phyloP scores from a whole-genome alignment of 352 stramenopile species.

The Globisporangium mamillatum region DNA sequence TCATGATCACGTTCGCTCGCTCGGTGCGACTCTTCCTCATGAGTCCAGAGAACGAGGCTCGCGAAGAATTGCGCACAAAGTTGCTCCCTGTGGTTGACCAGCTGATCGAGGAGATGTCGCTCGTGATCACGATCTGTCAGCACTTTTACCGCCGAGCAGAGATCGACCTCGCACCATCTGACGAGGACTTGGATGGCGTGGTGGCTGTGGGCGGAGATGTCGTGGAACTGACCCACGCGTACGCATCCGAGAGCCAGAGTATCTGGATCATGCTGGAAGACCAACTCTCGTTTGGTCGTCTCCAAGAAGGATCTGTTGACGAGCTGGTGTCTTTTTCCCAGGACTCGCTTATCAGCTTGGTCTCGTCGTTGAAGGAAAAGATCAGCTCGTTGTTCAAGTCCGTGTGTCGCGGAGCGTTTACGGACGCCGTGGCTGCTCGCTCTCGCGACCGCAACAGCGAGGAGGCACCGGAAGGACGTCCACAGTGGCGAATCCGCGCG shows the following conservation, averaged over 20 bases:
- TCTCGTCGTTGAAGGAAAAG: slow-evolving; percentile 63
- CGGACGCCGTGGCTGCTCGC: slow-evolving; percentile 59
- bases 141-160: slow-evolving; percentile 64
- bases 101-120: slow-evolving; percentile 41
- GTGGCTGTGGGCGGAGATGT: slow-evolving; percentile 61
- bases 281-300: slow-evolving; percentile 26
- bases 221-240: slow-evolving; percentile 51
- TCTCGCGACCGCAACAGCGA: slow-evolving; percentile 25
- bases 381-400: slow-evolving; percentile 64
- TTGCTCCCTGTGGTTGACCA: slow-evolving; percentile 38
- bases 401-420: slow-evolving; percentile 76
- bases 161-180: slow-evolving; percentile 60
- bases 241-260: slow-evolving; percentile 42
- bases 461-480: slow-evolving; percentile 28
- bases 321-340: slow-evolving; percentile 48
- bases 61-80: slow-evolving; percentile 26
- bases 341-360: slow-evolving; percentile 36
- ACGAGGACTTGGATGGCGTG: slow-evolving; percentile 66
- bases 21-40: slow-evolving; percentile 28
- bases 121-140: slow-evolving; percentile 47
- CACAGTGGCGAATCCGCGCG: slow-evolving; percentile 73
- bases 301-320: slow-evolving; percentile 21
- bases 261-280: slow-evolving; percentile 42
- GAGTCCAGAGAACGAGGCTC: slow-evolving; percentile 25
- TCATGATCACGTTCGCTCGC: slow-evolving; percentile 51